Evolutionary conservation across 306 rosid species (phyloP), one percentile per base, ranked within the genome.

Genomic region (Sicyos edulis): DNA sequence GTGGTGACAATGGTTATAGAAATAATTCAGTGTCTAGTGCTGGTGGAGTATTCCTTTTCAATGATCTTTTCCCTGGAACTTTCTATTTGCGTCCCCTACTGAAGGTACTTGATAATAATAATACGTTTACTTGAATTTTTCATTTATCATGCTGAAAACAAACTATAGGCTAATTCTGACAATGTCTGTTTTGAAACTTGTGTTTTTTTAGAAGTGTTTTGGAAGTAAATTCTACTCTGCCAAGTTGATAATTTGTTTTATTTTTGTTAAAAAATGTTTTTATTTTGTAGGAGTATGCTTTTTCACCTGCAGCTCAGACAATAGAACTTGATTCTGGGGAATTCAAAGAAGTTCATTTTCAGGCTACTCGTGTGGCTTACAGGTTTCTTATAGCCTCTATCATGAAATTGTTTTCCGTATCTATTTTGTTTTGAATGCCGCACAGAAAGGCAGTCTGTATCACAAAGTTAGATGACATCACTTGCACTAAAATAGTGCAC

Each of bases 321-420:
- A 87, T 91, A 76, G 99, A 93, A 77, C 96, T 93, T 80, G 97
- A 86, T 68, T 86, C 95, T 53, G 97, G 99, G 76, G 99, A 88
- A 79, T 86, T 86, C 61, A 85, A 32, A 78, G 95, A 91, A 89
- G 92, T 89, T 45, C 78, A 71, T 82, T 93, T 93, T 77, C 91
- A 85, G 78, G 99, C 99, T 78, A 86, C 89, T 0, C 97, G 96
- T 6, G 99, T 93, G 81, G 99, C 99, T 78, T 91, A 91, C 99
- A 91, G 99, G 99, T 79, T 78, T 68, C 74, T 52, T 82, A 29
- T 54, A 60, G 77, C 24, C 62, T 51, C 53, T 49, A 22, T 71
- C 49, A 56, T 32, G 44, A 16, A 63, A 59, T 20, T 77, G 44
- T 44, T 65, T 71, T n/a, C 15, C 71, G 47, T 49, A 42, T 19